Percentiles rank a stretch among this genome's conserved stretches.
Conservation (phyloP, 176 grass and related monocot genomes). For the Oryza glumipatula region DNA sequence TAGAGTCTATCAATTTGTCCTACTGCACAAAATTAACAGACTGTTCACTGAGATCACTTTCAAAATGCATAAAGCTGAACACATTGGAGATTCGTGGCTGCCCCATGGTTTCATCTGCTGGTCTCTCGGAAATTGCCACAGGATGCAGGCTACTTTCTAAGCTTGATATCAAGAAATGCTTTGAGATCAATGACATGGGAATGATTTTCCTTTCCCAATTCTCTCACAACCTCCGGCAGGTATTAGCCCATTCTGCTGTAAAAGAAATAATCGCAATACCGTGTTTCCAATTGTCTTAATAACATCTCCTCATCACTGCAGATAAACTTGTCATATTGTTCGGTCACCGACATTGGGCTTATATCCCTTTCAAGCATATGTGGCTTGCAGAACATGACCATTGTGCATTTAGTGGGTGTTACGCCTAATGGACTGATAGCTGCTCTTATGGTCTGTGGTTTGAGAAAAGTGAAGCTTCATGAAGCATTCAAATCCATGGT, state of each 20-base stretch:
- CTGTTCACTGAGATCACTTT: constrained; percentile 57
- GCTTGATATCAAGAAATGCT: constrained; percentile 88
- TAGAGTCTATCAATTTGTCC: constrained; percentile 74
- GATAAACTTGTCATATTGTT: constrained; percentile 96
- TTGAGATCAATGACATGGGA: constrained; percentile 64
- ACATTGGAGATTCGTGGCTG: constrained; percentile 79
- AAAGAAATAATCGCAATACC: not conserved
- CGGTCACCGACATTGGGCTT: constrained; percentile 77
- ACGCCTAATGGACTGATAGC: constrained; percentile 68
- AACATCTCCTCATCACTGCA: constrained; percentile 26
- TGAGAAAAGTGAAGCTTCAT: constrained; percentile 81
- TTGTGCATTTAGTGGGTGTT: constrained; percentile 69
- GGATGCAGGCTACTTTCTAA: constrained; percentile 70
- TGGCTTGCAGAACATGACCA: constrained; percentile 73
- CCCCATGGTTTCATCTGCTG: constrained; percentile 52
- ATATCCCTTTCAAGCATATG: constrained; percentile 79
- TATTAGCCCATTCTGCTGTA: constrained; percentile 29
- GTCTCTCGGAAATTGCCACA: constrained; percentile 56
- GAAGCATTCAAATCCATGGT: constrained; percentile 71
- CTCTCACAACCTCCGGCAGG: constrained; percentile 68
- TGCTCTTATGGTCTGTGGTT: constrained; percentile 68
- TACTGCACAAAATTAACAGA: constrained; percentile 86
- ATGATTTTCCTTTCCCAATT: constrained; percentile 76
- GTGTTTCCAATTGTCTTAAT: constrained; percentile 11
- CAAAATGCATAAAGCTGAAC: constrained; percentile 64